Percentiles rank a stretch among this genome's conserved stretches.
phyloP scores from a whole-genome alignment of 306 rosid species.

The Citrullus mucosospermus region DNA sequence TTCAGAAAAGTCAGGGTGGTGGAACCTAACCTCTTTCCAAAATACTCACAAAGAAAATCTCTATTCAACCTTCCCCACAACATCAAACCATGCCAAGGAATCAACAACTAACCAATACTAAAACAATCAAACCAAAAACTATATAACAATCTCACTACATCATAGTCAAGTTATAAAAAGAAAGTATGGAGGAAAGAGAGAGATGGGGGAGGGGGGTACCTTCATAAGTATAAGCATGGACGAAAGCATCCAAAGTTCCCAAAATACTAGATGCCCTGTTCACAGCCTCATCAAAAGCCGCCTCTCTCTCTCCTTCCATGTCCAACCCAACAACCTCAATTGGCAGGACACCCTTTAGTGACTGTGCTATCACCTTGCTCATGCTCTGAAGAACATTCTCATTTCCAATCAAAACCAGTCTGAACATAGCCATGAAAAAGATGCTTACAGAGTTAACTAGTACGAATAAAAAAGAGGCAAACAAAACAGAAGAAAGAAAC shows the following conservation, averaged over 20 bases:
- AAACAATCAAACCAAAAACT: neutral
- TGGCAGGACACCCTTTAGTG: constrained; percentile 15
- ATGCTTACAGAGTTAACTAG: neutral
- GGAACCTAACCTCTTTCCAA: neutral
- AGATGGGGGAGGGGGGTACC: constrained; percentile 16
- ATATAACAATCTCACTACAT: neutral
- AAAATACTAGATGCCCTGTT: constrained; percentile 42
- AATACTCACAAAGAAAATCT: neutral
- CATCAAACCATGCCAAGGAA: neutral
- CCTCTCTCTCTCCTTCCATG: constrained; percentile 44
- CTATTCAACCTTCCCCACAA: neutral
- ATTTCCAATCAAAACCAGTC: constrained; percentile 75
- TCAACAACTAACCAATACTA: neutral
- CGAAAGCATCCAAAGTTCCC: constrained; percentile 66
- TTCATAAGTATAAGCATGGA: constrained; percentile 58
- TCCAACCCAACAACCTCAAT: constrained; percentile 48
- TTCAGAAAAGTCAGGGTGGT: neutral
- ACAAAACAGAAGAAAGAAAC: neutral
- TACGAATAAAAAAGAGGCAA: neutral
- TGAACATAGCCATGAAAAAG: constrained; percentile 9
- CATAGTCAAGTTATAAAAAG: neutral
- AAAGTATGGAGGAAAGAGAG: neutral
- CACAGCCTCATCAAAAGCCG: constrained; percentile 39
- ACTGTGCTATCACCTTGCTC: constrained; percentile 19
- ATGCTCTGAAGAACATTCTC: constrained; percentile 22